Evolutionary conservation across 306 rosid species (phyloP).

Genomic region (Acacia confusa): DNA sequence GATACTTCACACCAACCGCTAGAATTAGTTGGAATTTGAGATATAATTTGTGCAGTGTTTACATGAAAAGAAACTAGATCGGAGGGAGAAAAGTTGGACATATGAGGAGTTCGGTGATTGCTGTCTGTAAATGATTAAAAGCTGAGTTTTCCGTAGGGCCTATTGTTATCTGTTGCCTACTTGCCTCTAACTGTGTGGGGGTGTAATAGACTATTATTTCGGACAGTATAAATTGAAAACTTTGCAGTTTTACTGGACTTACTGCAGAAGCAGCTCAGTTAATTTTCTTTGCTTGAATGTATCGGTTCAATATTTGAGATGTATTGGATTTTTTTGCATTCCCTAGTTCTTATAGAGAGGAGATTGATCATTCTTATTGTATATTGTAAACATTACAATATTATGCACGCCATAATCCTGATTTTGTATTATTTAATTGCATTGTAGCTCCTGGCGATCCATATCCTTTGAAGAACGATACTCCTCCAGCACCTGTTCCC

Average conservation of each 20-base stretch:
- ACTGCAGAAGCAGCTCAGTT: background rate
- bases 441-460: slow-evolving; percentile 65
- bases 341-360: background rate
- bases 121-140: background rate
- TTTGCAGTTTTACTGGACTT: background rate
- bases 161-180: background rate
- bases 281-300: background rate
- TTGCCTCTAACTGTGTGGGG: background rate
- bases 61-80: background rate
- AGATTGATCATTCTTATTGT: background rate
- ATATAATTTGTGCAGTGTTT: background rate
- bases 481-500: slow-evolving; percentile 47
- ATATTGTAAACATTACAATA: background rate
- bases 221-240: background rate
- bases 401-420: background rate
- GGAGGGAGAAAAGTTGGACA: background rate
- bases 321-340: background rate
- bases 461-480: slow-evolving; percentile 43
- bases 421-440: background rate
- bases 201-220: background rate
- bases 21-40: background rate
- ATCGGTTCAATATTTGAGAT: background rate
- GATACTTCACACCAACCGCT: background rate
- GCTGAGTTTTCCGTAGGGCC: background rate
- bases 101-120: background rate